Base-by-base conservation (phyloP, 2,329 filamentous ascomycete species). In the Orbilia brochopaga region DNA sequence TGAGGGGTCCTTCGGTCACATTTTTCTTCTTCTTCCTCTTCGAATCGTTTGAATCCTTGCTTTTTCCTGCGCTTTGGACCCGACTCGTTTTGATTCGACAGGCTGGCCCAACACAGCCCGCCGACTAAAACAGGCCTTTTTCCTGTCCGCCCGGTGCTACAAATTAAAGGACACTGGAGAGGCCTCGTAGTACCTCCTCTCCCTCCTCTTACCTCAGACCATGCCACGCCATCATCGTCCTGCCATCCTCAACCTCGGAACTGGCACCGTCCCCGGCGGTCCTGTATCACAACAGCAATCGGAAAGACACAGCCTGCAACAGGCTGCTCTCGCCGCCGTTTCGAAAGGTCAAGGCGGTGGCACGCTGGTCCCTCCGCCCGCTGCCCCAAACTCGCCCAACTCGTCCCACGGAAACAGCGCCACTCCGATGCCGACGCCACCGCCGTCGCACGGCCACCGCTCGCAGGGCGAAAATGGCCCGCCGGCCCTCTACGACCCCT, bases 321-420 rank as follows among this genome's bases (percentile, higher is more conserved):
- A 8, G 27, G 27, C 24, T 4, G 54, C 66, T 19, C 67, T 56
- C 67, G 24, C 55, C 21, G 60, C 54, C 8, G 44, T 50, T 21
- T 46, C 54, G n/a, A 72, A 72, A 42, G 67, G 60, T 30, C 13
- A 15, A 55, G 52, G 42, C 21, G 52, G 50, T 35, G 1, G 15
- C 15, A 6, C 52, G 32, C 30, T 54, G 17, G 35, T 23, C 15
- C 54, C 53, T 19, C 67, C 67, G 15, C 23, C 55, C 42, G 60
- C 52, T 30, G 60, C 67, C 7, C 67, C 67, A 27, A 65, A 65
- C 21, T 72, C 67, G 8, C 67, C 67, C 21, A 72, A 72, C 23
- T 72, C 67, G 23, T 72, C 67, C 19, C 67, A 72, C 67, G 66
- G 54, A 37, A 72, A 72, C 56, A 72, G 67, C 52, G 66, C 66